These are phyloP conservation scores for Triticum dicoccoides DNA, from an alignment of 176 grass and related monocot species.

Conservation along the genomic window DNA sequence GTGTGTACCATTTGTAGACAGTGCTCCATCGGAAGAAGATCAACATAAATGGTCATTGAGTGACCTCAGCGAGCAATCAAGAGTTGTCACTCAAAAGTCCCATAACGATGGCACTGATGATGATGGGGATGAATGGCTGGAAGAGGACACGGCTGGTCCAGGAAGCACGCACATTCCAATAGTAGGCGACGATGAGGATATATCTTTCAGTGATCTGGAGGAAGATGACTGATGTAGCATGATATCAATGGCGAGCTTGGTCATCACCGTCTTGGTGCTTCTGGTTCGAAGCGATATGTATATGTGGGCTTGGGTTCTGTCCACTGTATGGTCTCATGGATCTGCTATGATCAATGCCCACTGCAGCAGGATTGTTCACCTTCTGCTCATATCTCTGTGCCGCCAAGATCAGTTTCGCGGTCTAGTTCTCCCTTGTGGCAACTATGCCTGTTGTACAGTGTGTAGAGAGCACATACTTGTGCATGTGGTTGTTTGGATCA, in stretches of 20 bases:
- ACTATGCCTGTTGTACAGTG: conserved; percentile 12
- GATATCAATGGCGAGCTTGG: neutral
- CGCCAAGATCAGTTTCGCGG: neutral
- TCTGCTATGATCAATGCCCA: neutral
- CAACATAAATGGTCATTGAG: neutral
- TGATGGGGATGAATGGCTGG: conserved; percentile 72
- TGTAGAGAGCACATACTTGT: neutral
- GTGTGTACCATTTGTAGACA: conserved; percentile 38
- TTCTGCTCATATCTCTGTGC: conserved; percentile 7
- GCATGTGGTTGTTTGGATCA: neutral
- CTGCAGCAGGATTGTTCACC: neutral
- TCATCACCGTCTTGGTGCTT: neutral
- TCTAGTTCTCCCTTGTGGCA: neutral
- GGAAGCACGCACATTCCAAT: conserved; percentile 42
- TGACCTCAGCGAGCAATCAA: conserved; percentile 34
- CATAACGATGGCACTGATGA: conserved; percentile 30
- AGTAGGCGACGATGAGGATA: conserved; percentile 62
- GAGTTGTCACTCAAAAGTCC: conserved; percentile 39
- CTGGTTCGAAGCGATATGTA: neutral
- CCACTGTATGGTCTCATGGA: neutral
- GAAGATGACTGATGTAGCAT: conserved; percentile 67
- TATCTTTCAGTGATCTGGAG: conserved; percentile 94
- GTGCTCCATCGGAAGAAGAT: conserved; percentile 42
- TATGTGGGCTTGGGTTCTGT: neutral
- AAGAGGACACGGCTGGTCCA: conserved; percentile 54